Evolutionary conservation across 1,284 basidiomycete species (phyloP), one percentile per base, ranked within the genome.

Genomic region (Coniophora puteana): DNA sequence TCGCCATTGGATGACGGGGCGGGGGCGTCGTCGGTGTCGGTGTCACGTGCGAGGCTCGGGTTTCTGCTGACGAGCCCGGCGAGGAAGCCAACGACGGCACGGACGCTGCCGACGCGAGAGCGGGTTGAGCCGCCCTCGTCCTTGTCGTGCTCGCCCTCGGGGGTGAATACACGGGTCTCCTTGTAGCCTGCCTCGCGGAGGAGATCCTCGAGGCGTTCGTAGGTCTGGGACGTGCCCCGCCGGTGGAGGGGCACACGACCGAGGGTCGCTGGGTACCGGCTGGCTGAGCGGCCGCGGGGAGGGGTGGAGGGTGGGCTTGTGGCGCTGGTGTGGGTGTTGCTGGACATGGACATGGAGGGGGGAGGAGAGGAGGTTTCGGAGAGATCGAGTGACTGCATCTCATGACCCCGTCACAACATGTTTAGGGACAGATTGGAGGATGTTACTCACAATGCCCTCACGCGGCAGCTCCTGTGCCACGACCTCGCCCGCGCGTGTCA

Each of bases 101-200:
- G 73, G 12, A 81, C 68, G n/a, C 75, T 69, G 22, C 62, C 58
- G 14, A 57, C 50, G 40, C 56, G 40, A 35, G 47, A 51, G 7
- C 36, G 49, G 29, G 53, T 53, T 26, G 51, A 48, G 40, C 51
- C 47, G 16, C 48, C 48, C 38, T 57, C 60, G 14, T 54, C 49
- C 52, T 53, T 59, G 38, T 50, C 61, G 35, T 77, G 72, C 49
- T 91, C 87, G 1, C 72, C 67, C 60, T 92, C 88, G 5, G 91
- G 89, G 0, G 91, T 91, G 53, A 89, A 88, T 13, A 93, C 74
- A 23, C 90, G 74, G 0, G 89, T 92, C 58, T 93, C 90, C 60
- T 89, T 91, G 71, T 92, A 93, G 4, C 90, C 90, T 1, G 89
- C 89, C 57, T 91, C 85, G 40, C 78, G 72, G 17, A 93, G 69